Percentiles rank a stretch among this genome's conserved stretches.
These are phyloP conservation scores for Saksenaea vasiformis DNA, from an alignment of 371 early-diverging fungal species.

Conservation along the genomic window DNA sequence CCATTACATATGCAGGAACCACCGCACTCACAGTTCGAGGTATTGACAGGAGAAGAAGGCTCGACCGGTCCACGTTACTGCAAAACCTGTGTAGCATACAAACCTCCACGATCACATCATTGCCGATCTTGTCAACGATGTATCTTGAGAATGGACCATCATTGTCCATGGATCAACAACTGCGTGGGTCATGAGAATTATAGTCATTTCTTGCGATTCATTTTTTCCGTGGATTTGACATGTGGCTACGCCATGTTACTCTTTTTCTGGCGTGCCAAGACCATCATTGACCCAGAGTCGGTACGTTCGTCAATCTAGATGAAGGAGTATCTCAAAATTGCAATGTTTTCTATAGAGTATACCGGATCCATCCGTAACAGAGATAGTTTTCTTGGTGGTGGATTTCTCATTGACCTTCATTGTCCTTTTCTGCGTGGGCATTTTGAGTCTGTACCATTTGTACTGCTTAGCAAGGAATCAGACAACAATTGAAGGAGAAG, in stretches of 20 bases:
- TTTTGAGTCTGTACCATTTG: conserved; percentile 81
- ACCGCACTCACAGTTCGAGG: conserved; percentile 24
- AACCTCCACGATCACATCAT: conserved; percentile 88
- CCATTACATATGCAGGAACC: conserved; percentile 28
- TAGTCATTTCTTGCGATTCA: conserved; percentile 88
- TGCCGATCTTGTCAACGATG: conserved; percentile 82
- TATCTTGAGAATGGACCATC: conserved; percentile 93
- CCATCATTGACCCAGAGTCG: conserved; percentile 29
- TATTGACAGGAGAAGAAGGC: conserved; percentile 13
- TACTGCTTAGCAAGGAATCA: conserved; percentile 85
- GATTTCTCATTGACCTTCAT: conserved; percentile 74
- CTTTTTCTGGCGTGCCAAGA: conserved; percentile 37
- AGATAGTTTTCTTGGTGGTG: conserved; percentile 73
- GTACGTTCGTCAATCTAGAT: background rate
- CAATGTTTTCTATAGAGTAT: conserved; percentile 24
- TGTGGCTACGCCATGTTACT: conserved; percentile 46
- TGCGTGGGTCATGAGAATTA: conserved; percentile 93
- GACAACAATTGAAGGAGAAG: conserved; percentile 91
- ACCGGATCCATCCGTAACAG: conserved; percentile 62
- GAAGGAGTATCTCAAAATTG: background rate
- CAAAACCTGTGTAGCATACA: conserved; percentile 69
- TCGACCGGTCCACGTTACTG: conserved; percentile 69
- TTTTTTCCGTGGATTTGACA: conserved; percentile 70
- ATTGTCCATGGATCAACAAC: conserved; percentile 98
- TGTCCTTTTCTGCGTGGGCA: conserved; percentile 81